Conservation (phyloP, 139 green algal species). For the Desmodesmus armatus region DNA sequence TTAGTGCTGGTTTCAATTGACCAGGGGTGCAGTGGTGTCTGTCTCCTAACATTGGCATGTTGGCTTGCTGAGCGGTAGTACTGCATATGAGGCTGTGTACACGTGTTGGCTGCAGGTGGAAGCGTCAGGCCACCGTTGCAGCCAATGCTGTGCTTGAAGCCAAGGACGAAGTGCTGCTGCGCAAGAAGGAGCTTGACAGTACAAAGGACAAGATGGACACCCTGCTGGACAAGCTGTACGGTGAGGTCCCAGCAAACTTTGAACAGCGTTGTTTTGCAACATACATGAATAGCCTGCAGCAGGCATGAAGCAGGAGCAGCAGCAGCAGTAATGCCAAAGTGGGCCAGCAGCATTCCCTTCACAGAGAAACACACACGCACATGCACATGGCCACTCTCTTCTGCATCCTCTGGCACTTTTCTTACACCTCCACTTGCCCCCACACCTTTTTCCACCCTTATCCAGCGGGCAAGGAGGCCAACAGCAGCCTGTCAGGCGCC, state of each 20-base stretch:
- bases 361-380: too few species aligned
- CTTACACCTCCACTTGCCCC: too few species aligned
- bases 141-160: slow-evolving; percentile 74
- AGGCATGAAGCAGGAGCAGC: not conserved
- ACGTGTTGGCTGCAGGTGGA: slow-evolving; percentile 61
- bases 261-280: slow-evolving; percentile 51
- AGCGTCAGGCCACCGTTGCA: slow-evolving; percentile 70
- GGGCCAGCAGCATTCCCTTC: too few species aligned
- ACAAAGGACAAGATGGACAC: slow-evolving; percentile 84
- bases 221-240: slow-evolving; percentile 79
- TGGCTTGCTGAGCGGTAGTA: too few species aligned
- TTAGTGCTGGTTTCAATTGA: too few species aligned
- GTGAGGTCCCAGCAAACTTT: slow-evolving; percentile 64
- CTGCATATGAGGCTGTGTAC: not conserved
- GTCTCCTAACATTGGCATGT: slow-evolving; percentile 14
- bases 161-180: slow-evolving; percentile 80
- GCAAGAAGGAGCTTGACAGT: slow-evolving; percentile 76
- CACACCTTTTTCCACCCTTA: too few species aligned
- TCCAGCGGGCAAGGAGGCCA: too few species aligned
- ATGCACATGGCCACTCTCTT: too few species aligned
- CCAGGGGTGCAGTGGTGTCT: too few species aligned
- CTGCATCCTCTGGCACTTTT: too few species aligned
- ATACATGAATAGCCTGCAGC: not conserved
- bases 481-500: too few species aligned
- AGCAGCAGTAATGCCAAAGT: not conserved